Conservation (phyloP, 1,139 yeast species). For the Hyphopichia buzzinii region DNA sequence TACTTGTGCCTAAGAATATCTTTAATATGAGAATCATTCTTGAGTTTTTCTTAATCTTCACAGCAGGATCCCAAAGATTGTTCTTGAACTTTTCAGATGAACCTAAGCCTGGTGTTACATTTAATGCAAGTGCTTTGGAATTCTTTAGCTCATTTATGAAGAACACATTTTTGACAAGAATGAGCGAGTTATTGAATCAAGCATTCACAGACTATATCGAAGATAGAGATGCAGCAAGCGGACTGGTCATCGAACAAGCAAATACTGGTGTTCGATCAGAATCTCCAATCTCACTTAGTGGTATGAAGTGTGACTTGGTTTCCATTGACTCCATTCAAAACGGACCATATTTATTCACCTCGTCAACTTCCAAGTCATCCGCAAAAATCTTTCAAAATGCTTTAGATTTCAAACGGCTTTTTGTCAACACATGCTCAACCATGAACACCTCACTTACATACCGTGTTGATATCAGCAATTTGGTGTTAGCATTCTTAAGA, state of each 20-base stretch:
- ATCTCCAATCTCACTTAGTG: conserved; percentile 1
- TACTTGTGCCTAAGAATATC: conserved; percentile 71
- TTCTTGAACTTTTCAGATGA: conserved; percentile 17
- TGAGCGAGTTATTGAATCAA: conserved; percentile 52
- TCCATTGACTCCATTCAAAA: conserved; percentile 3
- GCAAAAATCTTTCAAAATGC: conserved; percentile 46
- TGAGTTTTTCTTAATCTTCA: conserved; percentile 58
- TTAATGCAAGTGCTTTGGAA: conserved; percentile 28
- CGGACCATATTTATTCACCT: conserved; percentile 1
- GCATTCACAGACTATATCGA: conserved; percentile 33
- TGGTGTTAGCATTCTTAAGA: conserved; percentile 37
- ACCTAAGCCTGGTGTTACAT: conserved; percentile 7
- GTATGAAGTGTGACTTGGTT: conserved; percentile 3
- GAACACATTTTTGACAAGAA: conserved; percentile 59
- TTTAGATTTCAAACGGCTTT: conserved; percentile 50
- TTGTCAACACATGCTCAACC: conserved; percentile 50
- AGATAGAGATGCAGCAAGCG: conserved; percentile 10
- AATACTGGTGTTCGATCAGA: not conserved
- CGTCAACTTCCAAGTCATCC: conserved; percentile 7
- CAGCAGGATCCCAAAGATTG: conserved; percentile 45
- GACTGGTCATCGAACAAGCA: not conserved
- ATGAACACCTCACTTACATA: conserved; percentile 62
- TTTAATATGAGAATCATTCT: conserved; percentile 77
- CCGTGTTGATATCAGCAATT: conserved; percentile 49
- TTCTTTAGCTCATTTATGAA: conserved; percentile 70